Percentiles rank a stretch among this genome's conserved stretches.
phyloP scores from a whole-genome alignment of 2,329 filamentous ascomycete species.

The Trichoderma arundinaceum region DNA sequence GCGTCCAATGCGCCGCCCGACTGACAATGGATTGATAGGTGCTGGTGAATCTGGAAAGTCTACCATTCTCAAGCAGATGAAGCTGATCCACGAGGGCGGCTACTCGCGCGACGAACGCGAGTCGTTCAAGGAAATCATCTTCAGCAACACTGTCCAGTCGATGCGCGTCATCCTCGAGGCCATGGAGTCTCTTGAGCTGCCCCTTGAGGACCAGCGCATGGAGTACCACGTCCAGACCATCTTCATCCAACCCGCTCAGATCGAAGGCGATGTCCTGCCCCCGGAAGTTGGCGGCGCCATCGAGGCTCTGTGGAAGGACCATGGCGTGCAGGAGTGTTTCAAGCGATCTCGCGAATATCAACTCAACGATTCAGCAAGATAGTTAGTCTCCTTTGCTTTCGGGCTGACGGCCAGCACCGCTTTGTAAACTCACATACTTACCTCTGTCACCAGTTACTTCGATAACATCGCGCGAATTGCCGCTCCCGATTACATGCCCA shows the following conservation, averaged over 20 bases:
- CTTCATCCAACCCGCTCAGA: slow-evolving; percentile 97
- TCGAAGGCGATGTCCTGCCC: slow-evolving; percentile 92
- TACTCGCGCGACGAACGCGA: slow-evolving; percentile 89
- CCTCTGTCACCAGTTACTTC: slow-evolving; percentile 75
- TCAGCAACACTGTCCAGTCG: slow-evolving; percentile 72
- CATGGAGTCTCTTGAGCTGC: slow-evolving; percentile 74
- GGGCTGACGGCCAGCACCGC: not conserved
- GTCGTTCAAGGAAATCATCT: slow-evolving; percentile 74
- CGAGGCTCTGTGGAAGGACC: slow-evolving; percentile 89
- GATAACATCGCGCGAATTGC: slow-evolving; percentile 92
- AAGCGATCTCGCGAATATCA: slow-evolving; percentile 95
- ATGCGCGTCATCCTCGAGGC: slow-evolving; percentile 73
- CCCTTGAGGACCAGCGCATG: slow-evolving; percentile 87
- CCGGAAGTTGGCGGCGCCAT: slow-evolving; percentile 93
- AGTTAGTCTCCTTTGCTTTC: slow-evolving; percentile 64
- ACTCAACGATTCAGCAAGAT: slow-evolving; percentile 94
- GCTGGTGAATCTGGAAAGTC: slow-evolving; percentile 96
- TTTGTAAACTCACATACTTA: not conserved
- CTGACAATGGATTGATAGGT: slow-evolving; percentile 58
- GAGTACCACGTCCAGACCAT: slow-evolving; percentile 98
- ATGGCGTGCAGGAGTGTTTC: slow-evolving; percentile 92
- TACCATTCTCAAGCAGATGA: slow-evolving; percentile 99
- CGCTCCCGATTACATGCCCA: slow-evolving; percentile 89
- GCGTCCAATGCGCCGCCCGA: not conserved
- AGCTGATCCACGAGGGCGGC: slow-evolving; percentile 98